These are phyloP conservation scores for Quillaja saponaria DNA, from an alignment of 306 rosid species.

Conservation along the genomic window DNA sequence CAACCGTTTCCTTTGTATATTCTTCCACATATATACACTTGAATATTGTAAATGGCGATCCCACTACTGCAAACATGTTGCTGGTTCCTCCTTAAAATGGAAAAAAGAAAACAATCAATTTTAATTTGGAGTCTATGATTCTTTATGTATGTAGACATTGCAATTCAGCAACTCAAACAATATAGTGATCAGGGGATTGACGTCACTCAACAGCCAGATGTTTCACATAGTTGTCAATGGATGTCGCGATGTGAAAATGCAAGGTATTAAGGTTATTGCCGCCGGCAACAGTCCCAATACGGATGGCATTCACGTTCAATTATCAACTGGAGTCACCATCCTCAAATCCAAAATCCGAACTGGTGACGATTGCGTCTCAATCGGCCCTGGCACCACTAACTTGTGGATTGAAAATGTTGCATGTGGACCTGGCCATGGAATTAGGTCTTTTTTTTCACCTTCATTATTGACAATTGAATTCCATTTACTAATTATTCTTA, in stretches of 20 bases:
- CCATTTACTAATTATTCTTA: no score
- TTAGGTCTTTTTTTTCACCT: constrained; percentile 41
- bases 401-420: constrained; percentile 59
- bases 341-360: constrained; percentile 43
- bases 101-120: neutral
- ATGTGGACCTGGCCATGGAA: constrained; percentile 72
- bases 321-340: constrained; percentile 49
- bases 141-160: constrained; percentile 25
- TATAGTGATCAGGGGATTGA: constrained; percentile 43
- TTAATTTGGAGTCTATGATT: neutral
- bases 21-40: no score
- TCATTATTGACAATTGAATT: no score
- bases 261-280: constrained; percentile 38
- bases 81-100: no score
- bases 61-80: no score
- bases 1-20: neutral
- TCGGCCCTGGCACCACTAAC: constrained; percentile 59
- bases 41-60: no score
- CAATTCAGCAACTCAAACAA: constrained; percentile 43
- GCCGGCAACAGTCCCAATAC: constrained; percentile 54
- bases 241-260: constrained; percentile 41
- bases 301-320: constrained; percentile 62
- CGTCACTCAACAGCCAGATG: constrained; percentile 54
- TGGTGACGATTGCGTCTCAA: constrained; percentile 65
- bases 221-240: constrained; percentile 52